Percentiles rank a stretch among this genome's conserved stretches.
phyloP scores from a whole-genome alignment of 345 rosid species.

The Erodium maritimum region DNA sequence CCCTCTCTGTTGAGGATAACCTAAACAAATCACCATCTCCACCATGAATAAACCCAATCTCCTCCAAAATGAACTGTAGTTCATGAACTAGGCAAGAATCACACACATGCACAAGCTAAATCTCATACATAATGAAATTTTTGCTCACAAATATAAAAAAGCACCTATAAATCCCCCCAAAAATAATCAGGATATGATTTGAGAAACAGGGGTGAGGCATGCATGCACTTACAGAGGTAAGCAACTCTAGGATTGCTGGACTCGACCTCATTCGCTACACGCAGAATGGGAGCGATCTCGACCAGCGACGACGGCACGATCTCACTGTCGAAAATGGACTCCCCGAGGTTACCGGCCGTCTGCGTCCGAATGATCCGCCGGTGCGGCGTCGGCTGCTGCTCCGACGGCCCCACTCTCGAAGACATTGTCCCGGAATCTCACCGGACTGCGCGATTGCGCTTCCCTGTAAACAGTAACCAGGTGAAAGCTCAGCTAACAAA shows the following conservation, averaged over 20 bases:
- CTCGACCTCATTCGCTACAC: constrained; percentile 60
- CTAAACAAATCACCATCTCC: too few species aligned
- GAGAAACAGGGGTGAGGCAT: too few species aligned
- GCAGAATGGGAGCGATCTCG: constrained; percentile 58
- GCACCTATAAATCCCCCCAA: too few species aligned
- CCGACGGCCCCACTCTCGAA: constrained; percentile 35
- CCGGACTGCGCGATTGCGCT: background rate
- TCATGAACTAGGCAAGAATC: too few species aligned
- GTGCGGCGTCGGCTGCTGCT: constrained; percentile 25
- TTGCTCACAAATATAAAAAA: background rate
- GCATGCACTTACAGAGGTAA: constrained; percentile 40
- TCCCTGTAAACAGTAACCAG: background rate
- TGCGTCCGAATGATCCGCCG: constrained; percentile 48
- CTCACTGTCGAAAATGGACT: constrained; percentile 58
- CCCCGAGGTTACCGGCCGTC: constrained; percentile 45
- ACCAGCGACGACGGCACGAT: constrained; percentile 52
- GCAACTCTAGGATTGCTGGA: constrained; percentile 44
- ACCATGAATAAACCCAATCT: too few species aligned
- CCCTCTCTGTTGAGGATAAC: too few species aligned
- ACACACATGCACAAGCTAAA: too few species aligned
- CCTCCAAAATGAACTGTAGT: too few species aligned
- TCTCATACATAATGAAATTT: too few species aligned
- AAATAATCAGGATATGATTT: too few species aligned
- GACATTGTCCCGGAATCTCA: constrained; percentile 17
- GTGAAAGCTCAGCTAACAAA: background rate